These are phyloP conservation scores for Oehlia diaphana DNA, from an alignment of 192 early-diverging fungal species.

Conservation along the genomic window DNA sequence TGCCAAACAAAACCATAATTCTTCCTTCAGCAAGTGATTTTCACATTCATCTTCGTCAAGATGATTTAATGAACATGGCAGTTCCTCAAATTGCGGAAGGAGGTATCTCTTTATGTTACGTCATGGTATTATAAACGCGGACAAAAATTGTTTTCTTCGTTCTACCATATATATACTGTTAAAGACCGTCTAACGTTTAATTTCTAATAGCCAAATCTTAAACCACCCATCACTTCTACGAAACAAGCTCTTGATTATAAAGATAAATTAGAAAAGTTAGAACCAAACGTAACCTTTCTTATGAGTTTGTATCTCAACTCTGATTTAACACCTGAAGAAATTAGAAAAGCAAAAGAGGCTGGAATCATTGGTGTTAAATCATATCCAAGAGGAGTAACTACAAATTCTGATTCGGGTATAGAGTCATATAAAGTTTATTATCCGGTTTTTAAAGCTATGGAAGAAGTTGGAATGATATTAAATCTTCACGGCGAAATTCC, in stretches of 20 bases:
- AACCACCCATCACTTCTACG: slow-evolving; percentile 86
- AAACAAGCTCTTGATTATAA: slow-evolving; percentile 88
- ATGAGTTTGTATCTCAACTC: slow-evolving; percentile 93
- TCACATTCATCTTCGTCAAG: slow-evolving; percentile 93
- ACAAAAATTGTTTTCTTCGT: background rate
- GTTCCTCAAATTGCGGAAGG: slow-evolving; percentile 78
- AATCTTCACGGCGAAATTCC: slow-evolving; percentile 97
- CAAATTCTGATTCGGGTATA: slow-evolving; percentile 95
- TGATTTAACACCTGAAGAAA: slow-evolving; percentile 87
- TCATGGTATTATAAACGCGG: slow-evolving; percentile 69
- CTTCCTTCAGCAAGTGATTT: slow-evolving; percentile 84
- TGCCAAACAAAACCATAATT: slow-evolving; percentile 36
- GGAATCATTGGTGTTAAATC: slow-evolving; percentile 90
- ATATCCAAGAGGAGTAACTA: slow-evolving; percentile 95
- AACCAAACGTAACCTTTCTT: slow-evolving; percentile 84
- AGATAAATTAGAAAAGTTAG: slow-evolving; percentile 71
- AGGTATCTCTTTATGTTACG: slow-evolving; percentile 83
- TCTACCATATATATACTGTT: background rate
- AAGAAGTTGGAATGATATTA: slow-evolving; percentile 88
- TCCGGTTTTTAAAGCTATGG: slow-evolving; percentile 92
- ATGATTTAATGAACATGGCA: slow-evolving; percentile 85
- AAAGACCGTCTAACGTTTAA: background rate
- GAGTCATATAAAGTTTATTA: slow-evolving; percentile 91
- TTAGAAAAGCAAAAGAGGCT: slow-evolving; percentile 76
- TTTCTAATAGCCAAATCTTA: slow-evolving; percentile 80